Evolutionary conservation across 331 rosid genomes (phyloP).

Genomic region (Spiraea crenata): DNA sequence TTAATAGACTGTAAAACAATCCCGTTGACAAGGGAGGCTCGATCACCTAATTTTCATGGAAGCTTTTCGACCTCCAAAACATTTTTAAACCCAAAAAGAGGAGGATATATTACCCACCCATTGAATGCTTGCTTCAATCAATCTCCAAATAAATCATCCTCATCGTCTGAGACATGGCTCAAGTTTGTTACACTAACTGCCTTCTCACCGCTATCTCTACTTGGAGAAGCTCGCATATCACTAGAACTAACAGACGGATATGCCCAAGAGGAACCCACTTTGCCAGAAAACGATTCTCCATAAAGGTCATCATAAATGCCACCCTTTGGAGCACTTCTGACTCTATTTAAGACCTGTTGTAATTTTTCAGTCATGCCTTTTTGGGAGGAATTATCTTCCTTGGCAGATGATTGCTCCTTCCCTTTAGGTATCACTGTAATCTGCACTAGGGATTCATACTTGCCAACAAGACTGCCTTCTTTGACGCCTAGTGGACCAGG

Average conservation of each 20-base stretch:
- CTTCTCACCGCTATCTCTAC: conserved; percentile 40
- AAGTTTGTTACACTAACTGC: conserved; percentile 38
- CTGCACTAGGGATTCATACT: conserved; percentile 93
- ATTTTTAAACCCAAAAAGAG: conserved; percentile 30
- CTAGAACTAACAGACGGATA: conserved; percentile 46
- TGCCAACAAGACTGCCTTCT: conserved; percentile 98
- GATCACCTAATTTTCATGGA: conserved; percentile 20
- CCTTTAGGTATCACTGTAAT: conserved; percentile 87
- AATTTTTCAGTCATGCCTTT: conserved; percentile 91
- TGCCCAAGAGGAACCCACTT: conserved; percentile 95
- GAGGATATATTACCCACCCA: conserved; percentile 28
- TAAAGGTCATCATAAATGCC: conserved; percentile 88
- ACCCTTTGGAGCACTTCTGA: conserved; percentile 59
- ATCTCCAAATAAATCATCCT: conserved; percentile 92
- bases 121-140: conserved; percentile 27
- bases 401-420: conserved; percentile 59
- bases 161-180: conserved; percentile 44
- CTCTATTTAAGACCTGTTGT: conserved; percentile 82
- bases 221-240: conserved; percentile 33
- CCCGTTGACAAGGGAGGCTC: conserved; percentile 32
- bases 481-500: conserved; percentile 95
- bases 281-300: conserved; percentile 76
- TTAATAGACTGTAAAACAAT: conserved; percentile 32
- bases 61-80: conserved; percentile 34
- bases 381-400: conserved; percentile 57